Percentiles rank a stretch among this genome's conserved stretches.
These are phyloP conservation scores for Diplocarpon rosae DNA, from an alignment of 2,329 filamentous ascomycete species.

Conservation along the genomic window DNA sequence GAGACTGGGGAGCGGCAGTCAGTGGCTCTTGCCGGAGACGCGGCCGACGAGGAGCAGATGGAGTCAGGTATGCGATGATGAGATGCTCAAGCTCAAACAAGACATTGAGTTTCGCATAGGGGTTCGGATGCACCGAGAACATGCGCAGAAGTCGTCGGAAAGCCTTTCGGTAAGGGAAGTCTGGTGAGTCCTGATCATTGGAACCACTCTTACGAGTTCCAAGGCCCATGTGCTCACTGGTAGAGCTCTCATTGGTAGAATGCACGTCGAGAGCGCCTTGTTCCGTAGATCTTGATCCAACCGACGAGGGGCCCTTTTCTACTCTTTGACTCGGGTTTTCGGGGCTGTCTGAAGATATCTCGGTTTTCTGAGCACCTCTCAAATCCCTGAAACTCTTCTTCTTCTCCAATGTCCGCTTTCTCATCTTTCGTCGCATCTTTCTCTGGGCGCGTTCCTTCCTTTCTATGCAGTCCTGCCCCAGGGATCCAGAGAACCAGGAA, in stretches of 20 bases:
- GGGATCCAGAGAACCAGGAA: slow-evolving; percentile 59
- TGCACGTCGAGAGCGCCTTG: slow-evolving; percentile 15
- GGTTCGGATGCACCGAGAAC: slow-evolving; percentile 84
- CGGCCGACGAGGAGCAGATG: slow-evolving; percentile 32
- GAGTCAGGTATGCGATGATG: slow-evolving; percentile 62
- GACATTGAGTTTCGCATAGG: slow-evolving; percentile 72
- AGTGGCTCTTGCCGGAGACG: slow-evolving; percentile 22
- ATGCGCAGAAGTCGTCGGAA: slow-evolving; percentile 72
- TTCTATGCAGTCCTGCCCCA: slow-evolving; percentile 56
- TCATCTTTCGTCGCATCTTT: slow-evolving; percentile 33
- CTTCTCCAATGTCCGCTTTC: slow-evolving; percentile 45
- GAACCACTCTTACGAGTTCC: slow-evolving; percentile 15
- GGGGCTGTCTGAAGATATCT: slow-evolving; percentile 15
- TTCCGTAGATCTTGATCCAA: slow-evolving; percentile 16
- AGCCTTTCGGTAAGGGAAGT: slow-evolving; percentile 72
- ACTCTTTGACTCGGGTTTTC: slow-evolving; percentile 16
- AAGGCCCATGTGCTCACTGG: slow-evolving; percentile 16
- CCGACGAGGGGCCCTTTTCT: slow-evolving; percentile 18
- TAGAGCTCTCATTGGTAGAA: slow-evolving; percentile 22
- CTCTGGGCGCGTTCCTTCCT: slow-evolving; percentile 38
- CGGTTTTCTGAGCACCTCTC: slow-evolving; percentile 37
- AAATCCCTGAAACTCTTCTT: slow-evolving; percentile 60
- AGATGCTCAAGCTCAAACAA: slow-evolving; percentile 75
- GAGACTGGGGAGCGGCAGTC: slow-evolving; percentile 44
- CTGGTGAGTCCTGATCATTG: slow-evolving; percentile 28